Conservation (phyloP, 2,329 filamentous ascomycete genomes). For the Colletotrichum siamense region DNA sequence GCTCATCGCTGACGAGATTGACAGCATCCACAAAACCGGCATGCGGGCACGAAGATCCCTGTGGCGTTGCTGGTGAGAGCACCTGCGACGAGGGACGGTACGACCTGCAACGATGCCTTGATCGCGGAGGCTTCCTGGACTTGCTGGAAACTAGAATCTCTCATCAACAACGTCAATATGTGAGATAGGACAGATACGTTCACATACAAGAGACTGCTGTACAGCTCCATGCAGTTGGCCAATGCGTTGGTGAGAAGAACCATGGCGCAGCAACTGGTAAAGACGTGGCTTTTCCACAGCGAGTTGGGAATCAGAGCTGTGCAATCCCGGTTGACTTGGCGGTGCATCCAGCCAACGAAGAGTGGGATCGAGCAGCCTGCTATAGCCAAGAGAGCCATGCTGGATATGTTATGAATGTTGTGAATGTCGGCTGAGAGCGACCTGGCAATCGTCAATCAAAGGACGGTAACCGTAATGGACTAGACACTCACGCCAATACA, state of each 20-base stretch:
- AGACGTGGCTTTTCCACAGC: constrained; percentile 57
- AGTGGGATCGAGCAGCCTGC: neutral
- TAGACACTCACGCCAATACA: neutral
- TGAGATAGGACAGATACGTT: neutral
- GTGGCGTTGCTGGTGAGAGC: constrained; percentile 35
- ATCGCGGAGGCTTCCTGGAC: constrained; percentile 44
- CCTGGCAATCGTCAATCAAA: constrained; percentile 22
- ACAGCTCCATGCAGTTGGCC: constrained; percentile 47
- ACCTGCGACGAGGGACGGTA: constrained; percentile 42
- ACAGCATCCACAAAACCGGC: constrained; percentile 33
- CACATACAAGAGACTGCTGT: constrained; percentile 45
- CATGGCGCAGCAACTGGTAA: constrained; percentile 54
- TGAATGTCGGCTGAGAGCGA: neutral
- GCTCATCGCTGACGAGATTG: constrained; percentile 36
- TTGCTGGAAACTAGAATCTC: constrained; percentile 43
- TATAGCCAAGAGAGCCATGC: neutral
- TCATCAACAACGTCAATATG: neutral
- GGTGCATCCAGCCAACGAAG: constrained; percentile 1
- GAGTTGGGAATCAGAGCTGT: constrained; percentile 53
- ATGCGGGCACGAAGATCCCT: constrained; percentile 37
- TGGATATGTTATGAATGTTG: neutral
- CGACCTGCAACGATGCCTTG: constrained; percentile 42
- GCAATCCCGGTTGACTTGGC: neutral
- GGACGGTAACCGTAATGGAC: constrained; percentile 28
- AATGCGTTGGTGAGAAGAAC: constrained; percentile 46